Percentiles rank a stretch among this genome's conserved stretches.
phyloP scores from a whole-genome alignment of 106 monocot species.

The Dendrobium catenatum region DNA sequence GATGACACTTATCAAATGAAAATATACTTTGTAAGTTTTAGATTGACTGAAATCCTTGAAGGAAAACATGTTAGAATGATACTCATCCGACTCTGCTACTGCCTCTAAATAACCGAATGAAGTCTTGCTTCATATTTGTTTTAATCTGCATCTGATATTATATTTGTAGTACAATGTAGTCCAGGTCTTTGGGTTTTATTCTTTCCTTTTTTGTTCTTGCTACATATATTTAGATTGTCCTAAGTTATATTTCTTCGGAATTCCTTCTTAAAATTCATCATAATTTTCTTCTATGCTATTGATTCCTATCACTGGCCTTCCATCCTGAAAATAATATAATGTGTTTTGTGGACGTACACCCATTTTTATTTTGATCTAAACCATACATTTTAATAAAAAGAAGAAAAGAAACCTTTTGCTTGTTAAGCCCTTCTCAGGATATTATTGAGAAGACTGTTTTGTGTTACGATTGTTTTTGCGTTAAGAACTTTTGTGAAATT shows the following conservation, averaged over 20 bases:
- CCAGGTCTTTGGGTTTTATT: not conserved
- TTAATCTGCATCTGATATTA: not conserved
- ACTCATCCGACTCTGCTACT: not conserved
- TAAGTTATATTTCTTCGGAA: not conserved
- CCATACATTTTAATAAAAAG: not conserved
- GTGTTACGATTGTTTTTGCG: slow-evolving; percentile 2
- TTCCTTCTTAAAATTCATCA: not conserved
- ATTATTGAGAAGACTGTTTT: not conserved
- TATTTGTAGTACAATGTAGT: not conserved
- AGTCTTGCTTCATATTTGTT: not conserved
- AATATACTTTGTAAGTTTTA: not conserved
- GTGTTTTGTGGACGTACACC: not conserved
- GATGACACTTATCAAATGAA: not conserved
- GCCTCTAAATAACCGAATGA: not conserved
- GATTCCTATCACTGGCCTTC: not conserved
- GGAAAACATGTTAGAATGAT: not conserved
- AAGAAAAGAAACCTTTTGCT: not conserved
- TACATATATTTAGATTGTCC: not conserved
- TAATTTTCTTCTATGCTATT: not conserved
- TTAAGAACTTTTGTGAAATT: not conserved
- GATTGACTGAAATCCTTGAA: slow-evolving; percentile 1
- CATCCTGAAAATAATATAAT: not conserved
- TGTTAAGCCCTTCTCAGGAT: not conserved
- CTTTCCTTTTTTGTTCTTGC: not conserved
- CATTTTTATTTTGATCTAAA: no score